phyloP scores from a whole-genome alignment of 2,329 filamentous ascomycete species.

The Trichoderma sp. region DNA sequence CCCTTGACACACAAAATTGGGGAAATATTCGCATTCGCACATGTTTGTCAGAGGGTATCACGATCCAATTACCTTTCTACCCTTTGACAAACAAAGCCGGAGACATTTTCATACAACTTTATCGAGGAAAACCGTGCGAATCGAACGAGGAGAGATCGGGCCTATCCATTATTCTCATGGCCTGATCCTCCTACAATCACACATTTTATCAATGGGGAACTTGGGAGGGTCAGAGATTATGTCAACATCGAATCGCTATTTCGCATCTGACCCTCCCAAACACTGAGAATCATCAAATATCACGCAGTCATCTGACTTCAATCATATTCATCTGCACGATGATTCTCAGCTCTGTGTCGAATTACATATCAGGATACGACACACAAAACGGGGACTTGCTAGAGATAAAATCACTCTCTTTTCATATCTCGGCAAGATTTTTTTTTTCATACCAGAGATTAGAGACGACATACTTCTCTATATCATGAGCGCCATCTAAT shows the following conservation, averaged over 20 bases:
- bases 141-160: not conserved
- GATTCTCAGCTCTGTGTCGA: constrained; percentile 1
- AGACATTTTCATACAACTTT: not conserved
- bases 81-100: not conserved
- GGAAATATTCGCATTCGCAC: not conserved
- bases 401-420: not conserved
- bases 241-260: not conserved
- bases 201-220: not conserved
- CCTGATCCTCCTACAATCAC: not conserved
- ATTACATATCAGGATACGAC: not conserved
- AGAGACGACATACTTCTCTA: not conserved
- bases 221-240: not conserved
- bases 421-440: not conserved
- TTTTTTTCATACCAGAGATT: not conserved
- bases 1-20: not conserved
- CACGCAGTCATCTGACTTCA: not conserved
- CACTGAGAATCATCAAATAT: not conserved
- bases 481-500: not conserved
- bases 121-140: not conserved
- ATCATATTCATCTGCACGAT: not conserved
- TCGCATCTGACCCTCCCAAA: not conserved
- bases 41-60: not conserved
- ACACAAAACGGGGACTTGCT: constrained; percentile 2
- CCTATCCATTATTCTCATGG: not conserved
- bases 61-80: not conserved